Conservation (phyloP, 495 filamentous ascomycete species). For the Penicillium bialowiezense region DNA sequence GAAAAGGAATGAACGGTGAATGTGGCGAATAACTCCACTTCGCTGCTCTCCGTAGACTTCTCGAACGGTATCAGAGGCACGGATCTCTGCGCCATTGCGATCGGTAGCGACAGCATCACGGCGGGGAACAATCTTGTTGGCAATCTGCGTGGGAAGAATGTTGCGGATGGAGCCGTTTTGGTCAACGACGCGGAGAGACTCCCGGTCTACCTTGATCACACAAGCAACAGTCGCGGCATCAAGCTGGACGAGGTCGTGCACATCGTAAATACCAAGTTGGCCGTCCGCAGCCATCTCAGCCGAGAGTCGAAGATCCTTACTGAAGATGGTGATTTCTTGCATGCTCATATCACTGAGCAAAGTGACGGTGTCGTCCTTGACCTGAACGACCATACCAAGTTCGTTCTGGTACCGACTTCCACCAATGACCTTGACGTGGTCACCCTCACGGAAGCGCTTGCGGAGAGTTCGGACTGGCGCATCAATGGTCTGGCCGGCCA, state of each 20-base stretch:
- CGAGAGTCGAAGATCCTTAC: conserved; percentile 91
- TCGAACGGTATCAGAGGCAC: conserved; percentile 85
- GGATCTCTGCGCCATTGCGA: conserved; percentile 88
- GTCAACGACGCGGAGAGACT: conserved; percentile 84
- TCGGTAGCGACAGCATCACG: conserved; percentile 87
- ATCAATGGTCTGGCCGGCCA: conserved; percentile 82
- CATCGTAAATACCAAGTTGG: conserved; percentile 77
- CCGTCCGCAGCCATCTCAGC: conserved; percentile 81
- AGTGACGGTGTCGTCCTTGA: conserved; percentile 86
- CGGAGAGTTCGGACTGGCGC: conserved; percentile 90
- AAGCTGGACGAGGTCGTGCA: conserved; percentile 92
- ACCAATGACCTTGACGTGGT: conserved; percentile 98
- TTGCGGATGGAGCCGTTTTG: conserved; percentile 81
- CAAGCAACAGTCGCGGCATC: conserved; percentile 89
- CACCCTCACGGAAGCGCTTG: conserved; percentile 88
- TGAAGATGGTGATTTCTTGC: conserved; percentile 95
- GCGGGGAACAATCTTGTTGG: conserved; percentile 77
- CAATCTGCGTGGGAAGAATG: conserved; percentile 85
- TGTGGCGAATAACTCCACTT: conserved; percentile 85
- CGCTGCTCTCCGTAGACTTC: conserved; percentile 83
- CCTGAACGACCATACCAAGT: conserved; percentile 93
- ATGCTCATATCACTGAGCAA: conserved; percentile 86
- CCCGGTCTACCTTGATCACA: conserved; percentile 91
- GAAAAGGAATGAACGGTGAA: conserved; percentile 86
- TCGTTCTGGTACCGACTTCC: conserved; percentile 91